Evolutionary conservation across 116 monocot genomes (phyloP), one percentile per base, ranked within the genome.

Genomic region (Zostera marina): DNA sequence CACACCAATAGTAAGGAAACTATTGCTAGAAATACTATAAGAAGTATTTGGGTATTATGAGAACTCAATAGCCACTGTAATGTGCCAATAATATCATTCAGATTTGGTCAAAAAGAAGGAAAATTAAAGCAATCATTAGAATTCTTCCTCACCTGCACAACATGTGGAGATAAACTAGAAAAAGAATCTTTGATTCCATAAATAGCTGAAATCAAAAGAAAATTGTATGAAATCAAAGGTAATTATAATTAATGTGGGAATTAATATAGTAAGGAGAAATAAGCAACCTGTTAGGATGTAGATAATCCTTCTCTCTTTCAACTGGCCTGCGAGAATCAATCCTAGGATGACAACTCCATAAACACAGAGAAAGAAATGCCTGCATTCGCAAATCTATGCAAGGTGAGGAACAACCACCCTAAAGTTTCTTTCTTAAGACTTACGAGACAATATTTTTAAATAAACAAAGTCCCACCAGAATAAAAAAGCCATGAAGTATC

Each of bases 401-500:
- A 20, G 17, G 32, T 1, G 32, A 32, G 32, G 32, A 1, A 32
- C 5, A 32, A 32, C 5, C 32, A 32, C 32, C 32, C 32, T 32
- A 32, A 5, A 32, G 32, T 32, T 32, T 32, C 32, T 32, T 5
- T 32, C 32, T 32, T 32, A 5, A 32, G 32, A 5, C 32, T 32
- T 32, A 5, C 2, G 32, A 5, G 1, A 32, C 32, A 32, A 32
- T 3, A 3, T 32, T 32, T 32, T 32, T 2, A 32, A 32, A 32
- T 32, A 15, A 10, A 59, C 13, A 21, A 61, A 56, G 3, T 38
- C 75, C 79, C 62, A 94, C 94, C 94, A 94, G 53, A 88, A 46
- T 26, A 94, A 61, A 75, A 88, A 94, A 54, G 82, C 88, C 72
- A 88, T 71, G 63, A 94, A 94, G 53, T 84, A 94, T 20, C 85